Conservation (phyloP, 192 early-diverging fungal species). For the Coemansia sp. region DNA sequence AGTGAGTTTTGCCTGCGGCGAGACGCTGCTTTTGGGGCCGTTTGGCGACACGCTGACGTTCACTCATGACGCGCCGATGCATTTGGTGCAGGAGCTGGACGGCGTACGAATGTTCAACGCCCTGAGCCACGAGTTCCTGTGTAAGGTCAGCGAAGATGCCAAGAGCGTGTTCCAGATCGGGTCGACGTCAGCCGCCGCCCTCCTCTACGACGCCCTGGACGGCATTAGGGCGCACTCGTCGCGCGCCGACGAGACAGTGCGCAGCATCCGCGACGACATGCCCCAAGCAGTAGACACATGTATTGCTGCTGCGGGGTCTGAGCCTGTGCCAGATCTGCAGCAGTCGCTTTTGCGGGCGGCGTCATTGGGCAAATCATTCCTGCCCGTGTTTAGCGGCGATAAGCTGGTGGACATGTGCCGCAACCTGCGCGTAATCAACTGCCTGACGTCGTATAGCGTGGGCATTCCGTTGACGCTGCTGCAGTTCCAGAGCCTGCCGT, state of each 20-base stretch:
- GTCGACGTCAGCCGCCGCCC: constrained; percentile 89
- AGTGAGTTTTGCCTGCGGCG: constrained; percentile 77
- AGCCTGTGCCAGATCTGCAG: constrained; percentile 76
- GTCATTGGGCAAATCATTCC: constrained; percentile 90
- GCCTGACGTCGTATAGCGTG: constrained; percentile 77
- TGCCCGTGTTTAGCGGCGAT: constrained; percentile 83
- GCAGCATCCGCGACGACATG: constrained; percentile 79
- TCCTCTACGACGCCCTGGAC: constrained; percentile 84
- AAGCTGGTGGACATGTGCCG: constrained; percentile 88
- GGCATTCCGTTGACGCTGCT: constrained; percentile 88
- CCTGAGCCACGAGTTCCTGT: constrained; percentile 77
- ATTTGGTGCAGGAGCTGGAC: constrained; percentile 88
- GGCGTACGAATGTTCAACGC: constrained; percentile 86
- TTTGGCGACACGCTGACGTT: constrained; percentile 72
- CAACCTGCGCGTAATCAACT: constrained; percentile 84
- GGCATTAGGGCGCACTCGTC: constrained; percentile 67
- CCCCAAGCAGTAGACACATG: constrained; percentile 86
- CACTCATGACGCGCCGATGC: constrained; percentile 74
- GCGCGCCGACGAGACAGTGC: constrained; percentile 94
- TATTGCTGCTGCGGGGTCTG: constrained; percentile 89
- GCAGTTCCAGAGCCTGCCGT: constrained; percentile 73
- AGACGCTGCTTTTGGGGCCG: constrained; percentile 85
- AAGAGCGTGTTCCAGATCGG: constrained; percentile 87
- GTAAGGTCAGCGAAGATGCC: constrained; percentile 64
- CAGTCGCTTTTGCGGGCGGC: constrained; percentile 80